Evolutionary conservation across 139 green algal species (phyloP), one percentile per base, ranked within the genome.

Genomic region (Chlamydomonas applanata): DNA sequence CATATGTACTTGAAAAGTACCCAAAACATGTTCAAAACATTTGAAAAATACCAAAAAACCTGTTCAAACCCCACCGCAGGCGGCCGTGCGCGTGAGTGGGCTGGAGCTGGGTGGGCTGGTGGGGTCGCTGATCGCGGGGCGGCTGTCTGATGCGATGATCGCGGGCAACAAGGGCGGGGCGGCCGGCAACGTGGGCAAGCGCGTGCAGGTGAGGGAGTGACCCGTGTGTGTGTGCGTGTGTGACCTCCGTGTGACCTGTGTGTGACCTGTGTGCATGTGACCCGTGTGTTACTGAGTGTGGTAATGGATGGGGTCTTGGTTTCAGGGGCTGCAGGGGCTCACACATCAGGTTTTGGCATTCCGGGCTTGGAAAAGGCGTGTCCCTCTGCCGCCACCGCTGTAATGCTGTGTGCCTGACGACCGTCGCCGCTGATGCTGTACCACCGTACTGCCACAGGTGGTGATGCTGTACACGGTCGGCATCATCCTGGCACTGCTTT

Each of bases 21-120:
- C n/a, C n/a, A n/a, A n/a, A n/a, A n/a, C n/a, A n/a, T n/a, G n/a
- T n/a, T n/a, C n/a, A n/a, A 57, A 16, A 29, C 46, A 40, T 4
- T 57, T 57, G 46, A 14, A 17, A 57, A 57, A 57, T 14, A 57
- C 46, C 46, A 57, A 57, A n/a, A 17, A 57, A 57, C 19, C 49
- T 59, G 49, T 59, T 59, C 19, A 59, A 59, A n/a, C n/a, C n/a
- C n/a, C n/a, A n/a, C n/a, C 0, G 0, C 85, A 90, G 71, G 92
- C 92, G 19, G 91, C 88, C 0, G 66, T 96, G 54, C 85, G 89
- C 40, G 94, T 99, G 57, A 94, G 87, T n/a, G 95, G 95, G 2
- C 86, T 99, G 61, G 95, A 99, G 89, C 89, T 99, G 68, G 95
- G 95, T n/a, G 95, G 95, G 32, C 87, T 99, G 44, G 73, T 93